Base-by-base conservation (phyloP, 495 filamentous ascomycete genomes). In the Trypethelium eluteriae region DNA sequence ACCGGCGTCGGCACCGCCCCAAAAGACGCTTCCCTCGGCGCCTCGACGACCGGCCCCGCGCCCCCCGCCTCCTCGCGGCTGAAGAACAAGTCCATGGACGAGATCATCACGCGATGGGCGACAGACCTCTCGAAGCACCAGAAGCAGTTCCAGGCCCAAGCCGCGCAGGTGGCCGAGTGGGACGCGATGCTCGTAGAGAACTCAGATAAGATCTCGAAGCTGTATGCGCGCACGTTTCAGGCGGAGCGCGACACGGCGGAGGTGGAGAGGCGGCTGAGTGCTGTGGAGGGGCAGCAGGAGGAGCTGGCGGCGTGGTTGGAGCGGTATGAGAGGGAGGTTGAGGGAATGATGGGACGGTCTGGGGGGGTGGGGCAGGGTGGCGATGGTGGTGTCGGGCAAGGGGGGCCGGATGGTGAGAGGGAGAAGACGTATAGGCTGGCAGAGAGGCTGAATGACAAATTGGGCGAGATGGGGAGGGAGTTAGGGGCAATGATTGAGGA, bases 1-100 rank as follows among this genome's bases (percentile, higher is more conserved):
- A 36, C 53, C 53, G 53, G 53, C 53, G 32, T 36, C 53, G 53
- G 53, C 53, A 34, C 53, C 0, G 18, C 18, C 18, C 53, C 53
- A 1, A 53, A 18, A 11, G 10, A 53, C 9, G 49, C 49, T 0
- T 18, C 9, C 49, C 11, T n/a, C 66, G 81, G 82, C 14, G 83
- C 84, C n/a, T 93, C 91, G 0, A 93, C 89, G 32, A 77, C 84
- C 49, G 92, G 92, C 0, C 92, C 91, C 6, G 74, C 85, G 2
- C 90, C 92, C n/a, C 79, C 84, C 16, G 83, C 88, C 32, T 84
- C 91, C 71, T 93, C 93, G 2, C 90, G 94, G 12, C 80, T 99
- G 32, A 96, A 95, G 80, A 96, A 96, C 74, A 98, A 96, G 79
- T 95, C 93, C 1, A 98, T 99, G 93, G 94, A 98, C 72, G 95